These are phyloP conservation scores for Apocynum venetum DNA, from an alignment of 257 asterid genomes.

Conservation along the genomic window DNA sequence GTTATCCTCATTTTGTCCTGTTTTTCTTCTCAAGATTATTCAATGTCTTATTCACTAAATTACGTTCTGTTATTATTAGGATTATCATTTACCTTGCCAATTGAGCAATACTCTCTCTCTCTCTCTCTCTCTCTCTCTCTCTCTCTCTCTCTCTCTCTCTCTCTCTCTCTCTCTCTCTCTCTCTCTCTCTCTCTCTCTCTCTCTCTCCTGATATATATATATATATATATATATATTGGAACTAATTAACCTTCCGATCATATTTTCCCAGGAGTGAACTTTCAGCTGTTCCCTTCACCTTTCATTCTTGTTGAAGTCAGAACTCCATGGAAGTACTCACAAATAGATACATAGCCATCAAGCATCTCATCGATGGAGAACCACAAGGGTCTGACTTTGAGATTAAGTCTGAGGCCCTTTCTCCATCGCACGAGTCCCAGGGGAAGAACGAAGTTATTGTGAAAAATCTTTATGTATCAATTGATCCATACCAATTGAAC, in stretches of 20 bases:
- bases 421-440: background rate
- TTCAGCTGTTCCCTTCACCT: background rate
- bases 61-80: too few relatives aligned
- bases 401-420: constrained; percentile 25
- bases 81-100: too few relatives aligned
- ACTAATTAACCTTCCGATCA: background rate
- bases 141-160: too few relatives aligned
- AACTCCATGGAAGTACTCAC: constrained; percentile 12
- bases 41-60: too few relatives aligned
- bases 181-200: too few relatives aligned
- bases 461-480: constrained; percentile 48
- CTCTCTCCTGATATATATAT: too few relatives aligned
- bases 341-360: constrained; percentile 26
- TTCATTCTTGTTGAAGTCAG: background rate
- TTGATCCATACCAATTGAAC: constrained; percentile 70
- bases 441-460: constrained; percentile 34
- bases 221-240: too few relatives aligned
- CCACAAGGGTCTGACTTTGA: constrained; percentile 38
- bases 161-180: too few relatives aligned
- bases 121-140: too few relatives aligned
- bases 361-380: constrained; percentile 24
- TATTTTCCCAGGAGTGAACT: background rate
- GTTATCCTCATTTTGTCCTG: background rate
- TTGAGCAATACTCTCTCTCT: too few relatives aligned
- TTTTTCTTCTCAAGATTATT: background rate